Evolutionary conservation across 345 rosid species (phyloP).

Genomic region (Adansonia digitata): DNA sequence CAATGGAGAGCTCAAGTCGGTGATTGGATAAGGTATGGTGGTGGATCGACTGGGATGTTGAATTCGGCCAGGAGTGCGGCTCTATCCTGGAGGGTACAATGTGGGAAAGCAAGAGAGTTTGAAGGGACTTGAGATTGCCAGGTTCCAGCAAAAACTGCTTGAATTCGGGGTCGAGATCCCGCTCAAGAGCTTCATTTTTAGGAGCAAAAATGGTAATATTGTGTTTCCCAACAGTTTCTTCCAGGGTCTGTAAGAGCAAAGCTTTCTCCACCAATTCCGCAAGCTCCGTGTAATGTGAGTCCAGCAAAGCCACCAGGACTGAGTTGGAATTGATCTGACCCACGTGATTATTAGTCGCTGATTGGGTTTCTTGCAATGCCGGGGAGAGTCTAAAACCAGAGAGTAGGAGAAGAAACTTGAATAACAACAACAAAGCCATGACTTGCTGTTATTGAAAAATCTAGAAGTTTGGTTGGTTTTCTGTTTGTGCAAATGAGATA

Average conservation of each 20-base stretch:
- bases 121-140: constrained; percentile 12
- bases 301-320: constrained; percentile 71
- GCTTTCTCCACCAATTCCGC: constrained; percentile 73
- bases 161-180: constrained; percentile 67
- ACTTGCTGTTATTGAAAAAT: not conserved
- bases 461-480: not conserved
- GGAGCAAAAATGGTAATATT: constrained; percentile 75
- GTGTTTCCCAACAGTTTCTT: constrained; percentile 49
- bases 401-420: not conserved
- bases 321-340: constrained; percentile 70
- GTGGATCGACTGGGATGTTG: constrained; percentile 15
- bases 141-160: constrained; percentile 75
- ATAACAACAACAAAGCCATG: not conserved
- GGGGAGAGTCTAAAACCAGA: not conserved
- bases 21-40: constrained; percentile 37
- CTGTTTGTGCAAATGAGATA: not conserved
- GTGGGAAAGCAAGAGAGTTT: constrained; percentile 52
- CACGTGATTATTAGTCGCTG: not conserved
- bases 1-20: constrained; percentile 29
- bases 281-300: constrained; percentile 74
- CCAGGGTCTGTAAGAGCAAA: constrained; percentile 59
- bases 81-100: constrained; percentile 48
- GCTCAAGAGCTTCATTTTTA: constrained; percentile 63
- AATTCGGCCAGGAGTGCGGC: constrained; percentile 29
- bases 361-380: constrained; percentile 13